phyloP scores from a whole-genome alignment of 768 basidiomycete species.

The Amanita exitialis region DNA sequence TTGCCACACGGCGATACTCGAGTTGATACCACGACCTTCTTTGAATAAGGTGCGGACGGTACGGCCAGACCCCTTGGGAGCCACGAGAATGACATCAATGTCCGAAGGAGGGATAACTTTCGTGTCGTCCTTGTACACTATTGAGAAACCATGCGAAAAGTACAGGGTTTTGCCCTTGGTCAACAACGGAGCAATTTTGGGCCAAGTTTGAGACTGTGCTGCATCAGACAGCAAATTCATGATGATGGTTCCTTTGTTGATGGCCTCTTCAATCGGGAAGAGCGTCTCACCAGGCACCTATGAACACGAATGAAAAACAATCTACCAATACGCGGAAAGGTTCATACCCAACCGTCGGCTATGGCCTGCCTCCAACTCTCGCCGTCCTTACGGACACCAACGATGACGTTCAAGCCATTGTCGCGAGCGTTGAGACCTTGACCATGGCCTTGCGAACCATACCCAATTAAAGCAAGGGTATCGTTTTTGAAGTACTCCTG shows the following conservation, averaged over 20 bases:
- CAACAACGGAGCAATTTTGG: constrained; percentile 81
- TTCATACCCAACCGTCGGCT: constrained; percentile 90
- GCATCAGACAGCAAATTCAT: constrained; percentile 99
- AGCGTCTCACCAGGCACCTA: constrained; percentile 94
- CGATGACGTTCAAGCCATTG: constrained; percentile 96
- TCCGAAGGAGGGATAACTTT: constrained; percentile 85
- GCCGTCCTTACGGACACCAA: constrained; percentile 95
- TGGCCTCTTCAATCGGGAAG: constrained; percentile 97
- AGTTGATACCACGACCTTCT: constrained; percentile 98
- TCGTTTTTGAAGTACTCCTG: constrained; percentile 99
- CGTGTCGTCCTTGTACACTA: constrained; percentile 97
- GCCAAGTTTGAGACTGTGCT: constrained; percentile 97
- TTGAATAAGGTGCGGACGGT: constrained; percentile 99
- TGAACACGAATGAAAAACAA: constrained; percentile 1
- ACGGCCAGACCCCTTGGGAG: constrained; percentile 97
- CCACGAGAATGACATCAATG: constrained; percentile 98
- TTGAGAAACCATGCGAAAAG: constrained; percentile 99
- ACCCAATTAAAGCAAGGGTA: constrained; percentile 97
- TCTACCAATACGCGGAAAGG: neutral
- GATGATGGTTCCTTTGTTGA: constrained; percentile 92
- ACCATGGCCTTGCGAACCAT: constrained; percentile 97
- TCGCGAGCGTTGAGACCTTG: constrained; percentile 98
- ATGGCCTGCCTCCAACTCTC: constrained; percentile 94
- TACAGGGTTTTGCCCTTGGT: constrained; percentile 99
- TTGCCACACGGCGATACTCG: constrained; percentile 90